Evolutionary conservation across 176 grass and related monocot genomes (phyloP), one percentile per base, ranked within the genome.

Genomic region (Typha latifolia): DNA sequence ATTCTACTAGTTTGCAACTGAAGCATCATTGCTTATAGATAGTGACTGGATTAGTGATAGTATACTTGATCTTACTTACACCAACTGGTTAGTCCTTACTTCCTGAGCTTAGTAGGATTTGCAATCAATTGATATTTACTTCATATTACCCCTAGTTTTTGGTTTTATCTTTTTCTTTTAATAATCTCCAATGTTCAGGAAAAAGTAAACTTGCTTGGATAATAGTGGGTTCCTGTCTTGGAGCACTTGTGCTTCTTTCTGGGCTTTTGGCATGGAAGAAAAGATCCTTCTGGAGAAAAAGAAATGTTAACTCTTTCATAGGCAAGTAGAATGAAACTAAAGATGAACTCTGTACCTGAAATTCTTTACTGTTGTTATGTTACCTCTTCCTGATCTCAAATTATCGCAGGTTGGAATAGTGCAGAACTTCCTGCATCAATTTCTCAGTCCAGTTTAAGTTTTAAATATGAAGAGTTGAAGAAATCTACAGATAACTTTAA

Each of bases 401-500:
- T 26, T n/a, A 69, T 20, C 49, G 67, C 74, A 95, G 86, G 86
- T 71, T 75, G 79, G 48, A 86, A 84, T 20, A 73, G 70, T 32
- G 73, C 62, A 68, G 86, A 67, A 49, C 48, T 86, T 53, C 51
- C 85, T 37, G 49, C 72, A 14, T 79, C 79, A 65, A 89, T 95
- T 48, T 55, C 80, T 51, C 68, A 90, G 37, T 95, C 90, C 8
- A 95, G 74, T 80, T 49, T 95, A 61, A 95, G 67, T 79, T 95
- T 90, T 51, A 86, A 83, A 72, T 95, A 95, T 51, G 80, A 73
- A 66, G 90, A 90, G 34, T 14, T 95, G 77, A 81, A 31, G 62
- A 95, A 86, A 69, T 83, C 86, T 69, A 84, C 90, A 23, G 73
- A 81, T 49, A 84, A 82, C 61, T 95, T 95, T 57, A 82, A 78